Percentiles rank a stretch among this genome's conserved stretches.
These are phyloP conservation scores for Closterium sp. DNA, from an alignment of 139 green algal genomes.

Conservation along the genomic window DNA sequence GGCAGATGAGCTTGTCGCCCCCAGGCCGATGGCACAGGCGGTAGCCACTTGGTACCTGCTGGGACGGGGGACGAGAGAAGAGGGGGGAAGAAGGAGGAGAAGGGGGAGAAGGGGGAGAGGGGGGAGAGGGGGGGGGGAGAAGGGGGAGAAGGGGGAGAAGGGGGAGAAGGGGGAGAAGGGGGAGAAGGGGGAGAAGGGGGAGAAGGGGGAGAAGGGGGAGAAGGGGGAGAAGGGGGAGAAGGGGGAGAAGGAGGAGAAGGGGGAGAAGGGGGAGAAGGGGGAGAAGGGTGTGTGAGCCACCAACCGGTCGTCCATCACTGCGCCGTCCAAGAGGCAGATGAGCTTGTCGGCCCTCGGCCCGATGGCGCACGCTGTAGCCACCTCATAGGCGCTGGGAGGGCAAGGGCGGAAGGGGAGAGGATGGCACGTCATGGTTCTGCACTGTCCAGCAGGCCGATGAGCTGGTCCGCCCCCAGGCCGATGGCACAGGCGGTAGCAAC, in stretches of 20 bases:
- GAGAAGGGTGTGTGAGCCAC: too few relatives aligned
- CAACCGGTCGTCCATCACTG: background rate
- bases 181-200: too few relatives aligned
- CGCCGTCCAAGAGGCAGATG: constrained; percentile 65
- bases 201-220: too few relatives aligned
- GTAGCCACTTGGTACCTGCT: constrained; percentile 80
- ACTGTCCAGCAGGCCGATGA: constrained; percentile 71
- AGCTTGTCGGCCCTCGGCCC: too few relatives aligned
- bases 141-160: too few relatives aligned
- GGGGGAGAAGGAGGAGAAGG: too few relatives aligned
- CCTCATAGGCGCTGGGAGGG: background rate
- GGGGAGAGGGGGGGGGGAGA: too few relatives aligned
- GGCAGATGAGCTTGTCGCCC: constrained; percentile 90
- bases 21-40: constrained; percentile 65
- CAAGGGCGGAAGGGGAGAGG: background rate
- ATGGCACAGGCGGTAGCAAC: constrained; percentile 69
- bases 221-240: too few relatives aligned
- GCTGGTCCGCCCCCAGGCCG: constrained; percentile 82
- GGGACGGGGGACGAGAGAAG: background rate
- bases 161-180: too few relatives aligned
- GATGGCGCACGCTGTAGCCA: too few relatives aligned
- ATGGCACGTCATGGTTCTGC: background rate
- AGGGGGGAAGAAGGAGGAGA: background rate
- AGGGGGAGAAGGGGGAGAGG: background rate
- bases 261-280: too few relatives aligned